These are phyloP conservation scores for Triticum dicoccoides DNA, from an alignment of 176 grass and related monocot species.

Conservation along the genomic window DNA sequence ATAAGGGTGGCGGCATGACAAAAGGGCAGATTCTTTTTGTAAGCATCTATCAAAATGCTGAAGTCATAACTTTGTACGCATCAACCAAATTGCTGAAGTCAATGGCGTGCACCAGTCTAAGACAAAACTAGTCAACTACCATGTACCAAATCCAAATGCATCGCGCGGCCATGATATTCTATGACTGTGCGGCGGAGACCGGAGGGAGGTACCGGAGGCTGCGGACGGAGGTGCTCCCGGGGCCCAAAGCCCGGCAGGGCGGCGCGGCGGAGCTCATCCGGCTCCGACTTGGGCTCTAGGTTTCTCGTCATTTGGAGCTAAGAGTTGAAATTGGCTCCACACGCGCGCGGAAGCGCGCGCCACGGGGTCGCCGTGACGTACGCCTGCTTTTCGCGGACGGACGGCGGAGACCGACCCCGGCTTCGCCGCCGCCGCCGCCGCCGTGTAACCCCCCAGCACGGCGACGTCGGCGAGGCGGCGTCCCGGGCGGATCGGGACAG, in stretches of 20 bases:
- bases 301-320: background rate
- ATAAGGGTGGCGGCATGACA: background rate
- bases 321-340: background rate
- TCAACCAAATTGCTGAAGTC: conserved; percentile 2
- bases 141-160: conserved; percentile 5
- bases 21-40: conserved; percentile 22
- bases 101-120: background rate
- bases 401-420: background rate
- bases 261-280: conserved; percentile 35
- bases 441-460: background rate
- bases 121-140: conserved; percentile 26
- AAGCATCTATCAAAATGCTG: conserved; percentile 5
- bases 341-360: background rate
- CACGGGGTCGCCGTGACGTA: background rate
- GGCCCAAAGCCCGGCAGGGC: background rate
- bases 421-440: conserved; percentile 17
- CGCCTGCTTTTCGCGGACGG: background rate
- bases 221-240: conserved; percentile 15
- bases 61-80: background rate
- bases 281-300: conserved; percentile 22
- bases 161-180: background rate
- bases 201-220: conserved; percentile 31
- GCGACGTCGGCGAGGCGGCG: conserved; percentile 15
- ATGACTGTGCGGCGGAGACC: background rate
- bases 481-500: background rate